Conservation (phyloP, 2,329 filamentous ascomycete species). For the Cladosporium sphaerospermum region DNA sequence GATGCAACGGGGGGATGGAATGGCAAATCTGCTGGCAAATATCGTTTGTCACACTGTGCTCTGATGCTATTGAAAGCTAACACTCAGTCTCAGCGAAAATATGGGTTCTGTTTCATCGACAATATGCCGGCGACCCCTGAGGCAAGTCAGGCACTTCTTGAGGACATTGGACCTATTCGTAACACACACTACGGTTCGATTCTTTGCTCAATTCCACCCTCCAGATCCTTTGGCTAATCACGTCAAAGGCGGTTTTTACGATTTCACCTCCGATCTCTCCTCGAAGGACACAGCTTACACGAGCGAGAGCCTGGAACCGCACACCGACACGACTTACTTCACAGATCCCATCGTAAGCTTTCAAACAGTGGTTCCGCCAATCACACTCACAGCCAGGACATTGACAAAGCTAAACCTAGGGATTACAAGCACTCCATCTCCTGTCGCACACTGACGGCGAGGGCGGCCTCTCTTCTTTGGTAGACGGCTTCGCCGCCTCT, state of each 20-base stretch:
- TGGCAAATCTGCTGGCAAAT: slow-evolving; percentile 21
- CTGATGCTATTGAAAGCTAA: slow-evolving; percentile 1
- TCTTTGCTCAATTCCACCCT: neutral
- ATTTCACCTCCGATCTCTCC: slow-evolving; percentile 83
- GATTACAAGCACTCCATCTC: slow-evolving; percentile 87
- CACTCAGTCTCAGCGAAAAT: slow-evolving; percentile 47
- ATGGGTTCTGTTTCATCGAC: slow-evolving; percentile 73
- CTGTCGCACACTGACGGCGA: slow-evolving; percentile 66
- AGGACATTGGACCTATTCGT: slow-evolving; percentile 79
- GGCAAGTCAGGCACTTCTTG: slow-evolving; percentile 67
- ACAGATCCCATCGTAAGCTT: slow-evolving; percentile 58
- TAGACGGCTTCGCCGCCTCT: slow-evolving; percentile 79
- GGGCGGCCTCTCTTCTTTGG: slow-evolving; percentile 74
- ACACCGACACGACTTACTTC: slow-evolving; percentile 96
- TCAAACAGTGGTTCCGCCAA: neutral
- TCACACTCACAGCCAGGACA: neutral
- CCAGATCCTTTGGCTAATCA: neutral
- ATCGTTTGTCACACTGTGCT: slow-evolving; percentile 16
- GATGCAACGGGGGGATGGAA: slow-evolving; percentile 15
- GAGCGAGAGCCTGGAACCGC: slow-evolving; percentile 69
- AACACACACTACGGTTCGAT: slow-evolving; percentile 75
- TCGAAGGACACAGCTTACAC: slow-evolving; percentile 69
- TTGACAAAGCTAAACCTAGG: slow-evolving; percentile 41
- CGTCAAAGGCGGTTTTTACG: slow-evolving; percentile 60
- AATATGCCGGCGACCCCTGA: slow-evolving; percentile 62